Conservation (phyloP, 306 rosid species). For the Alnus glutinosa region DNA sequence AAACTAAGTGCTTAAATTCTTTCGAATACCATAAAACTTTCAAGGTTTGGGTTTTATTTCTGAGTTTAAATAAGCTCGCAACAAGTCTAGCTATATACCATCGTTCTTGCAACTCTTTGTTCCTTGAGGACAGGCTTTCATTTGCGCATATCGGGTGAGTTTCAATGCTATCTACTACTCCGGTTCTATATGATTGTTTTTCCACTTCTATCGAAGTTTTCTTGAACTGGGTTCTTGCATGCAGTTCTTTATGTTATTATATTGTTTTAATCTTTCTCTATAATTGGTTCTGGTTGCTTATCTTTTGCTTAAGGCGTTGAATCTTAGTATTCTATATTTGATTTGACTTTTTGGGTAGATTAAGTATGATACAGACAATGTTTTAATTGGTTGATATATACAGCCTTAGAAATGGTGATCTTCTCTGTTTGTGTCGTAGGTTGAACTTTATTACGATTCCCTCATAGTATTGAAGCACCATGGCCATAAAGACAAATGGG, state of each 20-base stretch:
- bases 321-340: neutral
- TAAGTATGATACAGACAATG: neutral
- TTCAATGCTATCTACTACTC: neutral
- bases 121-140: neutral
- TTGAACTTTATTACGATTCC: neutral
- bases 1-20: neutral
- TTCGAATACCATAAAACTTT: neutral
- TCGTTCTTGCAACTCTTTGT: neutral
- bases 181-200: neutral
- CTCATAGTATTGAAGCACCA: neutral
- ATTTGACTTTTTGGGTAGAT: neutral
- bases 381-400: neutral
- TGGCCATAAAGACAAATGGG: constrained; percentile 65
- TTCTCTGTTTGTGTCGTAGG: constrained; percentile 17
- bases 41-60: neutral
- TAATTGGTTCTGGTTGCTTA: neutral
- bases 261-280: neutral
- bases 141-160: neutral
- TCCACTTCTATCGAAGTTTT: neutral
- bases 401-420: neutral
- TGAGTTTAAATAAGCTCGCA: neutral
- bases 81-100: neutral
- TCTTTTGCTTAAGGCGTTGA: neutral
- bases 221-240: constrained; percentile 28
- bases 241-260: neutral